phyloP scores from a whole-genome alignment of 2,329 filamentous ascomycete species.

The Nemania diffusa region DNA sequence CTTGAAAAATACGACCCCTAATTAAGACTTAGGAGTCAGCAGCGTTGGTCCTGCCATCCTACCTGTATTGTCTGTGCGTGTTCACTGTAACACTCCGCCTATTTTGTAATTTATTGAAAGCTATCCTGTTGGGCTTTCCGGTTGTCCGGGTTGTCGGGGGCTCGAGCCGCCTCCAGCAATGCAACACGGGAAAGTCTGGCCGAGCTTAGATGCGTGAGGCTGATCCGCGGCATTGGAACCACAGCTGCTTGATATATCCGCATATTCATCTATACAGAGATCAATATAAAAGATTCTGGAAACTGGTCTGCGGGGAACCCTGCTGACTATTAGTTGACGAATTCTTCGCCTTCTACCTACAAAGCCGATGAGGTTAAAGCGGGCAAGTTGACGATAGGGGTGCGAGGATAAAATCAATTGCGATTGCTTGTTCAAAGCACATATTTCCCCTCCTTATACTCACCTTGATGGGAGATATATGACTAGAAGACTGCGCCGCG shows the following conservation, averaged over 20 bases:
- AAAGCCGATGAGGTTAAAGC: background rate
- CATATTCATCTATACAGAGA: background rate
- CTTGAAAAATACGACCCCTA: background rate
- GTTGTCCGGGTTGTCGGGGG: constrained; percentile 23
- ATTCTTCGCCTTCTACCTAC: background rate
- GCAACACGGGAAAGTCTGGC: constrained; percentile 13
- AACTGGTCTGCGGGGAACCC: background rate
- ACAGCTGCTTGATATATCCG: background rate
- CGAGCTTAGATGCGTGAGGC: constrained; percentile 14
- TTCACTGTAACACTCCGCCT: background rate
- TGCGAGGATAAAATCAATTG: background rate
- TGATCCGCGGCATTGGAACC: constrained; percentile 22
- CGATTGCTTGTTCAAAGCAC: background rate
- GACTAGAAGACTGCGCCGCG: background rate
- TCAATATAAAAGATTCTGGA: background rate
- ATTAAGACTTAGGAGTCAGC: too few relatives aligned
- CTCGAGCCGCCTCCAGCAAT: constrained; percentile 21
- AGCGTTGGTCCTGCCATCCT: background rate
- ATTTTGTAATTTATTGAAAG: constrained; percentile 5
- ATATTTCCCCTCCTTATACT: too few relatives aligned
- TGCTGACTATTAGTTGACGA: background rate
- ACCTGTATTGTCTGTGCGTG: background rate
- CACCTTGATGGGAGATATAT: background rate
- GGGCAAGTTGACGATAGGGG: background rate
- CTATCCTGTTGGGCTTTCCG: constrained; percentile 2